Percentiles rank a stretch among this genome's conserved stretches.
These are phyloP conservation scores for Durotheca rogersii DNA, from an alignment of 495 filamentous ascomycete species.

Conservation along the genomic window DNA sequence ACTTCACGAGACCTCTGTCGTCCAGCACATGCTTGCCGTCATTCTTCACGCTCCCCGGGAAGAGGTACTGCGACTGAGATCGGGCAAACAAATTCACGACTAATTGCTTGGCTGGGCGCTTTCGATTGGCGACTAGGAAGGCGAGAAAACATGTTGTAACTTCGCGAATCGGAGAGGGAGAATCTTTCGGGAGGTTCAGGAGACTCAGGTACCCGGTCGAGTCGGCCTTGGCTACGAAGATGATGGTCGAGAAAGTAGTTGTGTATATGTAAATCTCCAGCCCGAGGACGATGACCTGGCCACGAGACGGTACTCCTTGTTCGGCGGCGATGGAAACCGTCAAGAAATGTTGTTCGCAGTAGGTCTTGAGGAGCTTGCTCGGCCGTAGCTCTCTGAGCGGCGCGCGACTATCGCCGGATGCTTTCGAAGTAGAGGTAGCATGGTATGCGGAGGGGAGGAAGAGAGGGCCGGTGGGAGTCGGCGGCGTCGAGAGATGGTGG, in stretches of 20 bases:
- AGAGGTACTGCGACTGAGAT: conserved; percentile 91
- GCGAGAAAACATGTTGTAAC: conserved; percentile 74
- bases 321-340: conserved; percentile 60
- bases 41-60: conserved; percentile 87
- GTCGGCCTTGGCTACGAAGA: conserved; percentile 97
- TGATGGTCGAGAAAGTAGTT: conserved; percentile 73
- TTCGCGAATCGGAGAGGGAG: conserved; percentile 69
- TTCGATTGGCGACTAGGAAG: conserved; percentile 66
- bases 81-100: conserved; percentile 91
- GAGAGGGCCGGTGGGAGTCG: conserved; percentile 67
- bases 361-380: conserved; percentile 57
- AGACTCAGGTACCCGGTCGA: conserved; percentile 84
- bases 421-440: conserved; percentile 46
- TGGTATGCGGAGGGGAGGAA: conserved; percentile 74
- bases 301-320: conserved; percentile 1
- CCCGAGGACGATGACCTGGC: conserved; percentile 48
- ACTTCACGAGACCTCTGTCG: conserved; percentile 82
- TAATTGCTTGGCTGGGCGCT: conserved; percentile 66
- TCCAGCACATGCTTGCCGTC: conserved; percentile 87
- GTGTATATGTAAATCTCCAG: conserved; percentile 67
- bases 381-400: conserved; percentile 19
- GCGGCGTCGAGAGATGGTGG: conserved; percentile 86
- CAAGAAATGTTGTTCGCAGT: conserved; percentile 86
- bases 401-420: neutral
- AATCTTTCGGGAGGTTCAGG: conserved; percentile 57